Conservation (phyloP, 2,329 filamentous ascomycete species). For the Thielaviopsis ethacetica region DNA sequence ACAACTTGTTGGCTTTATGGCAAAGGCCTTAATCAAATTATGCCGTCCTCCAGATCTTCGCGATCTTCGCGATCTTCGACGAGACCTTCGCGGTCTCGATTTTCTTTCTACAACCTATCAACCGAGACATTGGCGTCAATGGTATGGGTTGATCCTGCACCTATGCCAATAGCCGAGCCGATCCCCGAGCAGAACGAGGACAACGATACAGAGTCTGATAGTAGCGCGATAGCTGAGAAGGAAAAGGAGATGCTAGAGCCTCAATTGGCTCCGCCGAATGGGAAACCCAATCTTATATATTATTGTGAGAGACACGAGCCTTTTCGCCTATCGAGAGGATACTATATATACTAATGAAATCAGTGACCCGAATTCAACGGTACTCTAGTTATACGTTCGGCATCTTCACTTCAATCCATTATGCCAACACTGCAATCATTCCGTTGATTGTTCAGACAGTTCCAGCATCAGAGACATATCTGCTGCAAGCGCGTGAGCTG, state of each 20-base stretch:
- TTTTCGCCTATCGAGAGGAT: constrained; percentile 11
- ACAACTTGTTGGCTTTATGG: not conserved
- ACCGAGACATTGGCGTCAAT: constrained; percentile 30
- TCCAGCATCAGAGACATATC: constrained; percentile 61
- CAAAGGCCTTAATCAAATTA: not conserved
- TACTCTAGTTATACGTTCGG: constrained; percentile 80
- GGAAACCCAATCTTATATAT: constrained; percentile 32
- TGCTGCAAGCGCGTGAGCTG: constrained; percentile 79
- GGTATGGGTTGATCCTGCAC: constrained; percentile 65
- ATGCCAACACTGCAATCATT: constrained; percentile 67
- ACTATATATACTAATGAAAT: not conserved
- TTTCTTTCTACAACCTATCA: constrained; percentile 10
- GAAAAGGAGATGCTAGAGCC: constrained; percentile 20
- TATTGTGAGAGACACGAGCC: constrained; percentile 41
- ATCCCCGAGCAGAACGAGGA: constrained; percentile 30
- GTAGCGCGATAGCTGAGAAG: constrained; percentile 18
- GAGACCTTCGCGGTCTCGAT: constrained; percentile 4
- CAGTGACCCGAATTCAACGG: constrained; percentile 63
- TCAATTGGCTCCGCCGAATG: constrained; percentile 39
- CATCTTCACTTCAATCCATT: constrained; percentile 59
- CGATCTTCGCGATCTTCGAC: not conserved
- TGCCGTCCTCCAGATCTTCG: not conserved
- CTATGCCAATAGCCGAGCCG: constrained; percentile 56
- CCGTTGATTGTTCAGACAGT: constrained; percentile 60
- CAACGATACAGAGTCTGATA: constrained; percentile 26